Evolutionary conservation across 768 basidiomycete genomes (phyloP).

Genomic region (Pisolithus sp.): DNA sequence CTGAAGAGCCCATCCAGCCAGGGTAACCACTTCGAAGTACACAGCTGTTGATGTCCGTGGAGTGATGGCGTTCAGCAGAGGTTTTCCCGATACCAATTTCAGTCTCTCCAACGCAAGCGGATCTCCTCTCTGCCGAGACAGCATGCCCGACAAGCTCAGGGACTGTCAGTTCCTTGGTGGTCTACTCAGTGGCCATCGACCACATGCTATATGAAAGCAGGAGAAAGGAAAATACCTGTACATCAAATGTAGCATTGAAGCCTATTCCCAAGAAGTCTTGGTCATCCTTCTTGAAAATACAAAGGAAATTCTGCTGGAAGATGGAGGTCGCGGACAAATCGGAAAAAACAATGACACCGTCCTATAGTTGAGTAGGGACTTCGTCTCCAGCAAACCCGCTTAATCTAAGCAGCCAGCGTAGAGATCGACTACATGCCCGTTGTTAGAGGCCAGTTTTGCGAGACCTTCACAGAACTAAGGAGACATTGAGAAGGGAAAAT

Average conservation of each 20-base stretch:
- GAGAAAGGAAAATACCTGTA: slow-evolving; percentile 51
- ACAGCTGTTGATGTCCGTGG: slow-evolving; percentile 85
- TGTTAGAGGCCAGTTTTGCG: slow-evolving; percentile 89
- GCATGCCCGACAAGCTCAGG: too few species aligned
- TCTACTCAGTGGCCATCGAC: too few species aligned
- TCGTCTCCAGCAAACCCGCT: slow-evolving; percentile 97
- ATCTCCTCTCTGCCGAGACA: background rate
- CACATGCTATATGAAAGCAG: too few species aligned
- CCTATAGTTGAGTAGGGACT: slow-evolving; percentile 73
- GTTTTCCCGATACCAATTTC: slow-evolving; percentile 99
- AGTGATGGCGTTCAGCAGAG: slow-evolving; percentile 86
- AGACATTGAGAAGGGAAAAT: slow-evolving; percentile 2
- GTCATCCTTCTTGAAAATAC: slow-evolving; percentile 88
- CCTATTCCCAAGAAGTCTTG: slow-evolving; percentile 93
- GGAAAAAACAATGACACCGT: slow-evolving; percentile 91
- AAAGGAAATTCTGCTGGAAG: slow-evolving; percentile 96
- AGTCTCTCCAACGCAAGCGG: slow-evolving; percentile 72
- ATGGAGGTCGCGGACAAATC: slow-evolving; percentile 97
- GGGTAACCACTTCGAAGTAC: slow-evolving; percentile 98
- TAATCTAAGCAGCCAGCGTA: slow-evolving; percentile 98
- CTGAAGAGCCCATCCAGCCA: slow-evolving; percentile 28
- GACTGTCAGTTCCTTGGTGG: too few species aligned
- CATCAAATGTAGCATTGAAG: slow-evolving; percentile 98
- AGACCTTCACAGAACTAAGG: slow-evolving; percentile 90
- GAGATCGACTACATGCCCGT: slow-evolving; percentile 91